Evolutionary conservation across 306 rosid genomes (phyloP).

Genomic region (Nissolia schottii): DNA sequence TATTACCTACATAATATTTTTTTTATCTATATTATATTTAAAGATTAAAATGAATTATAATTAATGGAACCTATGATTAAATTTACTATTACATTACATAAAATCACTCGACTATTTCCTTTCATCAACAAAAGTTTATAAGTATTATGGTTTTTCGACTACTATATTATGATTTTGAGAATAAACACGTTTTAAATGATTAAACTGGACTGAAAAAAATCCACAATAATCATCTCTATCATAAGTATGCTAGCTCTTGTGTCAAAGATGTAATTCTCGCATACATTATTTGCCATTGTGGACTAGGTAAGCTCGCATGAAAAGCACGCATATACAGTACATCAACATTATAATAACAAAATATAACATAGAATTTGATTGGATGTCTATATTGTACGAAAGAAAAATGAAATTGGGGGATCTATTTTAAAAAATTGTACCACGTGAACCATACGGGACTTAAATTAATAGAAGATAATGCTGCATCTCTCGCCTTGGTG

Average conservation of each 20-base stretch:
- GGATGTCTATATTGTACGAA: neutral
- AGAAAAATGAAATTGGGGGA: neutral
- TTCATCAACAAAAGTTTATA: too few species aligned
- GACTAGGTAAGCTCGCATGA: neutral
- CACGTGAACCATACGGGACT: slow-evolving; percentile 9
- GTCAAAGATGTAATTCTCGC: neutral
- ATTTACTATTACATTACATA: too few species aligned
- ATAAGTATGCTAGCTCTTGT: neutral
- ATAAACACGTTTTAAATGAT: neutral
- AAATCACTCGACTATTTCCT: neutral
- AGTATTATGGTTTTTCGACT: neutral
- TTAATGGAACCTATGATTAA: neutral
- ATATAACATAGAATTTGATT: neutral
- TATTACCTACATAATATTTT: too few species aligned
- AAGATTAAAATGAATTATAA: neutral
- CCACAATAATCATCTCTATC: neutral
- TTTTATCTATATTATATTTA: too few species aligned
- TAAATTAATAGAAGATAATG: neutral
- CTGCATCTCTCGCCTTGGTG: neutral
- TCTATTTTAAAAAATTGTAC: neutral
- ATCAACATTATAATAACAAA: neutral
- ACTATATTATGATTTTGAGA: neutral
- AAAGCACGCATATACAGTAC: neutral
- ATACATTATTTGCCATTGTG: neutral
- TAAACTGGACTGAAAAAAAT: neutral